These are phyloP conservation scores for Orbilia quercus DNA, from an alignment of 2,329 filamentous ascomycete genomes.

Conservation along the genomic window DNA sequence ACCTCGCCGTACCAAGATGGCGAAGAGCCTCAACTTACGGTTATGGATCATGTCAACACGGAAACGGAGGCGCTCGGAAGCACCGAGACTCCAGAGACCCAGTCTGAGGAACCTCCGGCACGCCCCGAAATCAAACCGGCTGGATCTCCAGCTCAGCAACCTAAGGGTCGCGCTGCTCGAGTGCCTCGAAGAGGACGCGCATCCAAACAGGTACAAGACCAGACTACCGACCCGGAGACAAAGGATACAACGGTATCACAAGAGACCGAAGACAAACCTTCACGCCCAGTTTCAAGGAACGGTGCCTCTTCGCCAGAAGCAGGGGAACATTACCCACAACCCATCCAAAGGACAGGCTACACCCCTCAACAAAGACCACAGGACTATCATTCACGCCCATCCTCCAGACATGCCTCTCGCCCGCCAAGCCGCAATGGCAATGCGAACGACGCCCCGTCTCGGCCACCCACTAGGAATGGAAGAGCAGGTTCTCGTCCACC, in stretches of 20 bases:
- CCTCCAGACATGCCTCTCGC: constrained; percentile 12
- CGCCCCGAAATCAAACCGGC: constrained; percentile 4
- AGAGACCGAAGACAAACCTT: constrained; percentile 2
- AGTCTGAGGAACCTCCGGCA: background rate
- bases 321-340: background rate
- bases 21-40: constrained; percentile 24
- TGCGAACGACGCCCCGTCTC: background rate
- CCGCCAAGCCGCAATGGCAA: constrained; percentile 3
- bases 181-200: constrained; percentile 4
- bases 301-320: background rate
- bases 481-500: constrained; percentile 35
- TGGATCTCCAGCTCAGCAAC: constrained; percentile 3
- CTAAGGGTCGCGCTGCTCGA: background rate
- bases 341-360: constrained; percentile 23
- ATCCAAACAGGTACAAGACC: background rate
- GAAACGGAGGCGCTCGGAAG: background rate
- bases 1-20: constrained; percentile 34
- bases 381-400: constrained; percentile 31
- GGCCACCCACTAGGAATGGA: constrained; percentile 34
- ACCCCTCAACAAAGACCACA: constrained; percentile 32
- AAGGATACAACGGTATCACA: background rate
- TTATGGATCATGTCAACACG: background rate
- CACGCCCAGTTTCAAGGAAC: constrained; percentile 17
- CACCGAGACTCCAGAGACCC: background rate
- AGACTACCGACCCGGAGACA: background rate